Evolutionary conservation across 352 stramenopile species (phyloP).

Genomic region (Phytophthora citrophthora): DNA sequence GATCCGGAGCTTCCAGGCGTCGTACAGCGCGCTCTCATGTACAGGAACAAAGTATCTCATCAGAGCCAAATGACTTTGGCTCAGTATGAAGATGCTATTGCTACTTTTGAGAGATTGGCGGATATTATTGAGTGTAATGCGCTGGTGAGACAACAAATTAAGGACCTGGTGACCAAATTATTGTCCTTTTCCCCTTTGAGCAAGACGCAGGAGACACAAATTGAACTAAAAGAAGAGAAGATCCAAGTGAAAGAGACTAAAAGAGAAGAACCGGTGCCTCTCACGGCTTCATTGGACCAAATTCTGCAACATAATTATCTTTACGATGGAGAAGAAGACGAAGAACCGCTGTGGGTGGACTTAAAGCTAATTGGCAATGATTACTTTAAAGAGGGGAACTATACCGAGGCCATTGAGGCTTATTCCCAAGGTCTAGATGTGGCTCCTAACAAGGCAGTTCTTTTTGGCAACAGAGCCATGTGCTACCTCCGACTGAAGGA

Average conservation of each 20-base stretch:
- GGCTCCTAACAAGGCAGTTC: slow-evolving; percentile 31
- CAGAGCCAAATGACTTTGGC: slow-evolving; percentile 37
- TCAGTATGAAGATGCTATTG: slow-evolving; percentile 40
- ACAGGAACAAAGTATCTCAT: slow-evolving; percentile 47
- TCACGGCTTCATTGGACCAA: slow-evolving; percentile 23
- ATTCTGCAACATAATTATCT: slow-evolving; percentile 37
- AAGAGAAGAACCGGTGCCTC: slow-evolving; percentile 8
- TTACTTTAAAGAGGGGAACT: slow-evolving; percentile 43
- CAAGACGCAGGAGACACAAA: background rate
- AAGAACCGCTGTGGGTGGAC: slow-evolving; percentile 33
- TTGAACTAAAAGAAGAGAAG: slow-evolving; percentile 1
- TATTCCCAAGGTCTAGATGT: slow-evolving; percentile 40
- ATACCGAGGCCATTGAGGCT: slow-evolving; percentile 34
- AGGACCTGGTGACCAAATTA: slow-evolving; percentile 34
- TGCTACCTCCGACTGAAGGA: slow-evolving; percentile 38
- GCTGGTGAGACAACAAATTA: slow-evolving; percentile 37
- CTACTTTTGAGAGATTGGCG: slow-evolving; percentile 42
- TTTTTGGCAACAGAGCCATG: slow-evolving; percentile 44
- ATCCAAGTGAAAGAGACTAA: background rate
- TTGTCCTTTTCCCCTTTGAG: slow-evolving; percentile 25
- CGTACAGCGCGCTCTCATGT: slow-evolving; percentile 38
- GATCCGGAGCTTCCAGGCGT: slow-evolving; percentile 34
- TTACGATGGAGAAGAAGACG: slow-evolving; percentile 27
- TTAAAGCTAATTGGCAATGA: slow-evolving; percentile 43
- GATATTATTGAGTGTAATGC: slow-evolving; percentile 44